phyloP scores from a whole-genome alignment of 306 rosid species.

The Lathyrus aphaca region DNA sequence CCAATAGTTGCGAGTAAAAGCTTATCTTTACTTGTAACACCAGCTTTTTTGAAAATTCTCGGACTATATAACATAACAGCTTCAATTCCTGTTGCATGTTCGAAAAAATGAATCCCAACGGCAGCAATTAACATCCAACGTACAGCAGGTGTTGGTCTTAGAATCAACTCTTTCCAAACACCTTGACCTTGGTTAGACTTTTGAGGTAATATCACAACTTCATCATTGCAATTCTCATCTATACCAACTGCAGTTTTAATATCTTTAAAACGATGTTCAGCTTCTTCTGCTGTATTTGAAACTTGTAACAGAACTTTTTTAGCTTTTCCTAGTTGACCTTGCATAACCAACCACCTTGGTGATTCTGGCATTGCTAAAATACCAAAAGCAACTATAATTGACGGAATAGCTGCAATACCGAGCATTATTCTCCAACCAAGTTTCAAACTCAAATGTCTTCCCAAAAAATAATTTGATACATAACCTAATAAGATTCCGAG shows the following conservation, averaged over 20 bases:
- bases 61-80: conserved; percentile 79
- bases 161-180: conserved; percentile 67
- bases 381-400: conserved; percentile 51
- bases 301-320: conserved; percentile 45
- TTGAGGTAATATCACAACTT: background rate
- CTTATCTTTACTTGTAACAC: conserved; percentile 55
- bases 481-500: conserved; percentile 76
- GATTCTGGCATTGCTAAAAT: conserved; percentile 79
- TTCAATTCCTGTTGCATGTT: conserved; percentile 81
- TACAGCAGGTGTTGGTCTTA: conserved; percentile 57
- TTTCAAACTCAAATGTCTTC: conserved; percentile 43
- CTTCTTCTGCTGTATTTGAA: conserved; percentile 58
- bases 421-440: conserved; percentile 91
- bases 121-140: conserved; percentile 68
- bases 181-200: conserved; percentile 40
- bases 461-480: conserved; percentile 58
- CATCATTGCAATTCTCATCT: conserved; percentile 41
- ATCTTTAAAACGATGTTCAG: conserved; percentile 54
- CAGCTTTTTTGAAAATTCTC: conserved; percentile 77
- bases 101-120: conserved; percentile 72
- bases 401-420: conserved; percentile 73
- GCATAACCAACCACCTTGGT: conserved; percentile 48
- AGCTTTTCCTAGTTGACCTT: conserved; percentile 54
- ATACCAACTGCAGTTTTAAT: conserved; percentile 65
- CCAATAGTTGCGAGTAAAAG: conserved; percentile 72